phyloP scores from a whole-genome alignment of 2,329 filamentous ascomycete genomes.

The Shiraia bambusicola region DNA sequence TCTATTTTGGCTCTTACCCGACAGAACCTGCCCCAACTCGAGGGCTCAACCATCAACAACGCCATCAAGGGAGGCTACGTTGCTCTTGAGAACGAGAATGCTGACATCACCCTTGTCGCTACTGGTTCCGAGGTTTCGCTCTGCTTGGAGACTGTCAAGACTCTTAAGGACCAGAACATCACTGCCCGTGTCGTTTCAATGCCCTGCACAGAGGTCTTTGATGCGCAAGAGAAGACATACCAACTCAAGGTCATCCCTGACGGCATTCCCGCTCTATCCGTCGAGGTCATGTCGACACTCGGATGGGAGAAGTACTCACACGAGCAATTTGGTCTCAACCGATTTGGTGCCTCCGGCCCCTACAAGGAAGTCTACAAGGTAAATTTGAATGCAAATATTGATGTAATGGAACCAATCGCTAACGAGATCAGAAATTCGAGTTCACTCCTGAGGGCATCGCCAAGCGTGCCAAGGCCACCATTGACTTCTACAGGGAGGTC shows the following conservation, averaged over 20 bases:
- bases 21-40: constrained; percentile 97
- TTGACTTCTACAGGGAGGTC: constrained; percentile 97
- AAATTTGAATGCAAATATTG: constrained; percentile 19
- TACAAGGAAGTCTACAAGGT: constrained; percentile 98
- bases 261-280: constrained; percentile 86
- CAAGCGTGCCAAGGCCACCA: constrained; percentile 88
- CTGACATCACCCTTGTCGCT: constrained; percentile 84
- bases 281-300: constrained; percentile 96
- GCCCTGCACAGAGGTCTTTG: constrained; percentile 96
- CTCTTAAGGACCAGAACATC: constrained; percentile 82
- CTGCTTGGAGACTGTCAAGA: constrained; percentile 88
- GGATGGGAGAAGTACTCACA: constrained; percentile 99
- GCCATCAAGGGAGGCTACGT: constrained; percentile 96
- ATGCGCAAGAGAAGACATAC: constrained; percentile 92
- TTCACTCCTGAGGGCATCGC: constrained; percentile 96
- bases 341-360: constrained; percentile 94
- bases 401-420: constrained; percentile 32
- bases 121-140: constrained; percentile 96
- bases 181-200: constrained; percentile 91
- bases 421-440: constrained; percentile 84
- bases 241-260: constrained; percentile 88
- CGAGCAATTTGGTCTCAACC: constrained; percentile 99
- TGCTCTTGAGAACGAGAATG: constrained; percentile 78
- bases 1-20: constrained; percentile 92
- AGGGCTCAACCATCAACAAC: constrained; percentile 86